Base-by-base conservation (phyloP, 768 basidiomycete genomes). In the Kwoniella europaea region DNA sequence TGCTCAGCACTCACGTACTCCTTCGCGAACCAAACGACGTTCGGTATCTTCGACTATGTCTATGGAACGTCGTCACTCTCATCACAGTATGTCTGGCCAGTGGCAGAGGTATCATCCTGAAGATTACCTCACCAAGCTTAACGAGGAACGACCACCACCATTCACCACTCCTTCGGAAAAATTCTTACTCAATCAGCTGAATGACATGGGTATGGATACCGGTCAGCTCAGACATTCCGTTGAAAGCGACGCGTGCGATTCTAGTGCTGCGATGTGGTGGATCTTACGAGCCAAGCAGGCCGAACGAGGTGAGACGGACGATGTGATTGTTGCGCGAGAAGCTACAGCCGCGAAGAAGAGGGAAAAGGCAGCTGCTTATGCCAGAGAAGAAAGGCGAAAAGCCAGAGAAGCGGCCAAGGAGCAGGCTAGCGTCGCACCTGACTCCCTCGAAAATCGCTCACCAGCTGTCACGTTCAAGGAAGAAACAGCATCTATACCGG, bases 181-280 rank as follows among this genome's bases (percentile, higher is more conserved):
- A 54, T 87, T 91, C 20, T 85, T 98, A 15, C 85, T 99, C 35
- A 92, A 92, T 71, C 86, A 85, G 2, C 86, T 99, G 54, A 89
- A 90, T 67, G 76, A 83, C 27, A 85, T 97, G 5, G 96, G 97
- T 0, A 89, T 99, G 71, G 97, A 98, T 83, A 92, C 91, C 0
- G 93, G 92, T 16, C 96, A 99, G 84, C 91, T 98, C 61, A 90
- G 91, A n/a, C 95, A 98, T 81, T 93, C 91, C 0, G 97, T 98
- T 13, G 86, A 92, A 57, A 90, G 88, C 35, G 89, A 98, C 83
- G 96, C 96, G 0, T 99, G 96, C 78, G 96, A 99, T 83, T 88
- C 92, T 0, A 88, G 91, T 13, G 91, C 93, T 10, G 93, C 95
- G 1, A 84, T 93, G 9, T 99, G 95, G 95, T 99, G 97, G 97